phyloP scores from a whole-genome alignment of 495 filamentous ascomycete genomes.

The Xylaria telfairii region DNA sequence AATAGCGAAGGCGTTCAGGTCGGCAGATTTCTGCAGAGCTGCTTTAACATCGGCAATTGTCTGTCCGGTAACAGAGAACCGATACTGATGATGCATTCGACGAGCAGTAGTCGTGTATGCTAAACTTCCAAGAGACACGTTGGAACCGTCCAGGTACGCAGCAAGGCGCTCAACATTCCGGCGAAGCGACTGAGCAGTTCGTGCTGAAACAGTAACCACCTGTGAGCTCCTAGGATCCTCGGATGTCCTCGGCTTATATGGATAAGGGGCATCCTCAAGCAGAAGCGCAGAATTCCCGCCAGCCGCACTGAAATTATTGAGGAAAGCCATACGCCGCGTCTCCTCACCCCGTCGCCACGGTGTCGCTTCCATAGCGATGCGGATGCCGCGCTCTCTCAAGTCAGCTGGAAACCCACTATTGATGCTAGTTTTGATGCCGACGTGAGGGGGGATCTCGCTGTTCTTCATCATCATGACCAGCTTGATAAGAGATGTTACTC shows the following conservation, averaged over 20 bases:
- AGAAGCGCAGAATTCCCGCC: constrained; percentile 60
- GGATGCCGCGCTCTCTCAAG: constrained; percentile 56
- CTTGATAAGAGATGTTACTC: constrained; percentile 74
- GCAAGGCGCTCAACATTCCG: constrained; percentile 49
- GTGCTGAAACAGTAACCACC: constrained; percentile 56
- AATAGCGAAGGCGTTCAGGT: constrained; percentile 28
- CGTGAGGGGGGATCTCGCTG: constrained; percentile 71
- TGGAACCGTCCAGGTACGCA: constrained; percentile 46
- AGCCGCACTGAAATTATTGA: too few species aligned
- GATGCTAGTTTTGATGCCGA: constrained; percentile 52
- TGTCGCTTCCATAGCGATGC: constrained; percentile 59
- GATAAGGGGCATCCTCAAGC: constrained; percentile 61
- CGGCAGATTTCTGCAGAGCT: constrained; percentile 31
- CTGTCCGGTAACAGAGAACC: constrained; percentile 55
- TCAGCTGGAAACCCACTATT: constrained; percentile 68
- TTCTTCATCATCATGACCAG: constrained; percentile 76
- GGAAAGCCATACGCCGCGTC: constrained; percentile 45
- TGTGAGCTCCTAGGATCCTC: constrained; percentile 50
- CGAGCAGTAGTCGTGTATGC: constrained; percentile 77
- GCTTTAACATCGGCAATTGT: constrained; percentile 30
- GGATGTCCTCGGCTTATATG: constrained; percentile 53
- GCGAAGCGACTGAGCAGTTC: constrained; percentile 38
- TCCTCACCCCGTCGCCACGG: constrained; percentile 39
- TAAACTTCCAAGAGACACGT: background rate
- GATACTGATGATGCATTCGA: constrained; percentile 68